A percentile compares a stretch with the other conserved stretches of the same genome.
Conservation (phyloP, 2,329 filamentous ascomycete genomes). For the Arthrobotrys conoides region DNA sequence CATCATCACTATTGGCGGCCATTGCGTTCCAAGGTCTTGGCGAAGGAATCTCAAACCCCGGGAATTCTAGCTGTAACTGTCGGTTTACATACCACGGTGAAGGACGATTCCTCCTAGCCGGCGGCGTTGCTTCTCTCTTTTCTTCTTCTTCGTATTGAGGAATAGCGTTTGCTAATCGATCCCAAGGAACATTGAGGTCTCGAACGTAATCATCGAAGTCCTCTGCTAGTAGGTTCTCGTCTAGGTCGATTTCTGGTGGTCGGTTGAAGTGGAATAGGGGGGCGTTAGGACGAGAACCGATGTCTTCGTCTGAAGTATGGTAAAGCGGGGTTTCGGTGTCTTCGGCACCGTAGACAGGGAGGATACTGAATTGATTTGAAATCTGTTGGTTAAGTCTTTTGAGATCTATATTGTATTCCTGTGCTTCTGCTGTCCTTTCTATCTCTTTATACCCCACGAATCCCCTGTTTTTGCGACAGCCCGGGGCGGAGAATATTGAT, state of each 20-base stretch:
- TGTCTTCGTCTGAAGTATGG: conserved; percentile 12
- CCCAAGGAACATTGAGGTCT: conserved; percentile 33
- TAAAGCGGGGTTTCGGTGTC: conserved; percentile 17
- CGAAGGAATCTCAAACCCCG: background rate
- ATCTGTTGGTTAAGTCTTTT: background rate
- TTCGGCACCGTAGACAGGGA: conserved; percentile 18
- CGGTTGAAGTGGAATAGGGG: background rate
- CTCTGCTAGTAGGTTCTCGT: conserved; percentile 6
- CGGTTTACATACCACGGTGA: background rate
- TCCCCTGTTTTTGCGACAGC: conserved; percentile 19
- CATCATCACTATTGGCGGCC: conserved; percentile 24
- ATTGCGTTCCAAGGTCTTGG: background rate
- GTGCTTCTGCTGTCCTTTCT: background rate
- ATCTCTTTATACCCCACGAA: conserved; percentile 32
- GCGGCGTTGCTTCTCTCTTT: conserved; percentile 13
- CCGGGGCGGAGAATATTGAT: conserved; percentile 16
- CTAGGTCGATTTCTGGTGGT: background rate
- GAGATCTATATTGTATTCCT: conserved; percentile 15
- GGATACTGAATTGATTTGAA: conserved; percentile 22
- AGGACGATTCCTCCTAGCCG: background rate
- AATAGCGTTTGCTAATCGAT: too few species aligned
- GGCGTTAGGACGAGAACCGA: conserved; percentile 20
- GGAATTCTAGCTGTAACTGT: background rate
- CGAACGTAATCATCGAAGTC: background rate
- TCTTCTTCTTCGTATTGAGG: conserved; percentile 14